Conservation (phyloP, 1,139 yeast genomes). For the Diutina neorugosa region DNA sequence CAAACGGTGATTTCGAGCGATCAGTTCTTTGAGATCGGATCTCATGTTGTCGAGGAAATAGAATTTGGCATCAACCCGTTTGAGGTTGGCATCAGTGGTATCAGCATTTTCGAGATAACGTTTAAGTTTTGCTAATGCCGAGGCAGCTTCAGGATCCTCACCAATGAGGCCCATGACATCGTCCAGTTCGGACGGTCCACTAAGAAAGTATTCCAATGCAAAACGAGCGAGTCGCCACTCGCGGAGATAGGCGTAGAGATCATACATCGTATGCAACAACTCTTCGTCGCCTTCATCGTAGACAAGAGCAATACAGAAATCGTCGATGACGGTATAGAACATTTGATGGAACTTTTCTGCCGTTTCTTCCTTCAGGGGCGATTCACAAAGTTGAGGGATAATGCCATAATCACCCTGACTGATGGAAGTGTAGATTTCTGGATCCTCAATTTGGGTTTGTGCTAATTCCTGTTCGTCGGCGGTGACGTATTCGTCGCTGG, state of each 20-base stretch:
- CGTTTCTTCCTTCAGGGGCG: neutral
- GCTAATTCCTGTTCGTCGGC: neutral
- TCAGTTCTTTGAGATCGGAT: slow-evolving; percentile 17
- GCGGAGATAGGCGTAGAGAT: slow-evolving; percentile 37
- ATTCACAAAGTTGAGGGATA: neutral
- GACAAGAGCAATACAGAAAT: slow-evolving; percentile 38
- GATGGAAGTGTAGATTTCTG: neutral
- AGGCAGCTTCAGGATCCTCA: slow-evolving; percentile 10
- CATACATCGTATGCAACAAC: slow-evolving; percentile 34
- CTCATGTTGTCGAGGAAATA: slow-evolving; percentile 19
- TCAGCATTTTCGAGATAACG: slow-evolving; percentile 3
- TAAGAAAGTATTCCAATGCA: slow-evolving; percentile 51
- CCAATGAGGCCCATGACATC: slow-evolving; percentile 29
- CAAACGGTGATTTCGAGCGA: slow-evolving; percentile 5
- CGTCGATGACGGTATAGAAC: slow-evolving; percentile 39
- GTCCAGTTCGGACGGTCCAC: slow-evolving; percentile 35
- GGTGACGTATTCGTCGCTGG: neutral
- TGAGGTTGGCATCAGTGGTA: slow-evolving; percentile 8
- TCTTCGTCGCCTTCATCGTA: slow-evolving; percentile 56
- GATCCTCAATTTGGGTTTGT: neutral
- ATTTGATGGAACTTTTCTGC: slow-evolving; percentile 10
- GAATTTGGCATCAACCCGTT: slow-evolving; percentile 5
- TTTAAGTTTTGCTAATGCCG: neutral
- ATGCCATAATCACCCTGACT: slow-evolving; percentile 4
- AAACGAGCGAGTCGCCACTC: slow-evolving; percentile 43